These are phyloP conservation scores for Zopfochytrium polystomum DNA, from an alignment of 371 early-diverging fungal genomes.

Conservation along the genomic window DNA sequence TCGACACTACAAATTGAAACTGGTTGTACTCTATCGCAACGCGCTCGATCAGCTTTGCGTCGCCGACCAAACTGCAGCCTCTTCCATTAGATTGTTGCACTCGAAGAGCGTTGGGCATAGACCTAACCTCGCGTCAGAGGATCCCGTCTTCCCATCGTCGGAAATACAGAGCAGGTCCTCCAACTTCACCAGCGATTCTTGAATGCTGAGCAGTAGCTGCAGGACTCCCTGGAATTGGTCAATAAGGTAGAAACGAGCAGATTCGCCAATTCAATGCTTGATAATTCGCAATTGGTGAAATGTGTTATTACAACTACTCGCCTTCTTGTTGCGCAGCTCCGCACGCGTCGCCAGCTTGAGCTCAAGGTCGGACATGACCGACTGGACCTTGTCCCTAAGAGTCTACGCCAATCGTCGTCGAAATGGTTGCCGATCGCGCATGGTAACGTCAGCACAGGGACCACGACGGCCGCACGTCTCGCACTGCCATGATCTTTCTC, in stretches of 20 bases:
- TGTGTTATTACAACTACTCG: constrained; percentile 11
- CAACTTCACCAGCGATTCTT: constrained; percentile 71
- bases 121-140: too few relatives aligned
- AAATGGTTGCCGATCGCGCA: too few relatives aligned
- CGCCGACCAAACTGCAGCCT: constrained; percentile 1
- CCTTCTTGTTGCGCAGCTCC: constrained; percentile 68
- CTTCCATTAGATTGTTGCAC: too few relatives aligned
- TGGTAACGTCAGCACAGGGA: too few relatives aligned
- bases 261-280: neutral
- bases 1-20: constrained; percentile 70
- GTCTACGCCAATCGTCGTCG: too few relatives aligned
- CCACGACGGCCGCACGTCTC: too few relatives aligned
- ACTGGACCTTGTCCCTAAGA: constrained; percentile 51
- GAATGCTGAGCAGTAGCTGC: constrained; percentile 67
- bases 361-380: constrained; percentile 56
- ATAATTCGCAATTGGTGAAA: neutral
- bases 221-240: constrained; percentile 47
- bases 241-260: neutral
- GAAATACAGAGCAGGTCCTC: constrained; percentile 67
- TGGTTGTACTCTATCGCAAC: constrained; percentile 87
- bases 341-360: constrained; percentile 60
- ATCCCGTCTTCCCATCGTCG: constrained; percentile 5
- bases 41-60: constrained; percentile 71
- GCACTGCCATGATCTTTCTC: too few relatives aligned
- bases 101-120: too few relatives aligned